Percentiles rank a stretch among this genome's conserved stretches.
Conservation (phyloP, 768 basidiomycete genomes). For the Xerocomus brunneocitrinus region DNA sequence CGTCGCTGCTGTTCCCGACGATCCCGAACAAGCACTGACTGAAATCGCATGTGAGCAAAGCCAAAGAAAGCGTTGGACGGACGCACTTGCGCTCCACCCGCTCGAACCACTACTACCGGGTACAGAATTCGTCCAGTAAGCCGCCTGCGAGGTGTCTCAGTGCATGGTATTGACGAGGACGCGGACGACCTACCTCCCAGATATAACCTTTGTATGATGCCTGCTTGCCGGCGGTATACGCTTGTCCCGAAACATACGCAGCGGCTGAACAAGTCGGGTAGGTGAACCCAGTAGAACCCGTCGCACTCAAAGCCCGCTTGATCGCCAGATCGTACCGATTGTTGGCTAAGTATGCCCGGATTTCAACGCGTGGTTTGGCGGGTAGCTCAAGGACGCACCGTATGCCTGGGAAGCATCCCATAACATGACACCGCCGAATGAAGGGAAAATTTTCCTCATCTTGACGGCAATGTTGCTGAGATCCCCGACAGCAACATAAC, state of each 20-base stretch:
- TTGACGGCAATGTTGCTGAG: conserved; percentile 31
- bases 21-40: conserved; percentile 24
- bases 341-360: conserved; percentile 39
- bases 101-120: conserved; percentile 46
- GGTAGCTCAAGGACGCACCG: conserved; percentile 10
- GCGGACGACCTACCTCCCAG: conserved; percentile 45
- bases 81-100: conserved; percentile 65
- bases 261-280: conserved; percentile 58
- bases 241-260: conserved; percentile 44
- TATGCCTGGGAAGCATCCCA: conserved; percentile 44
- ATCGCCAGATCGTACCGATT: conserved; percentile 54
- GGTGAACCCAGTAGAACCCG: conserved; percentile 66
- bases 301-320: conserved; percentile 53
- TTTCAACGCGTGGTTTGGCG: conserved; percentile 2
- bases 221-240: conserved; percentile 47
- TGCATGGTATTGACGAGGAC: conserved; percentile 1
- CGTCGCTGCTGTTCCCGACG: not conserved
- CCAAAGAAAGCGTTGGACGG: not conserved
- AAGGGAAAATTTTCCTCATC: conserved; percentile 37
- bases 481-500: conserved; percentile 32
- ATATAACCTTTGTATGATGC: conserved; percentile 60
- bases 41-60: not conserved
- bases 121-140: conserved; percentile 49
- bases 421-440: conserved; percentile 43
- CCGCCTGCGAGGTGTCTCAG: conserved; percentile 40